Evolutionary conservation across 129 eudicot genomes (phyloP), one percentile per base, ranked within the genome.

Genomic region (Calendula officinalis): DNA sequence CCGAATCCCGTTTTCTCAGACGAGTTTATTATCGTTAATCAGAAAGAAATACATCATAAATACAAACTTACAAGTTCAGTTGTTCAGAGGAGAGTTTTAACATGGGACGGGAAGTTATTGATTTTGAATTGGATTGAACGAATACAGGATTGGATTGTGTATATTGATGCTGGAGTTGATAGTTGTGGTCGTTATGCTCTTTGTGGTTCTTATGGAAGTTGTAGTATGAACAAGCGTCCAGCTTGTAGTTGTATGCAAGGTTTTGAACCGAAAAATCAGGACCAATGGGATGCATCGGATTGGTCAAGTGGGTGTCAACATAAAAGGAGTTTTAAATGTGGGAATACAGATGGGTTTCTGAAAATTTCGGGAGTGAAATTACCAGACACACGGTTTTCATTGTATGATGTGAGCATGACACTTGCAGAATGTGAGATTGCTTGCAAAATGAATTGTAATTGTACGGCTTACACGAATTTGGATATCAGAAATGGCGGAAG

Each of bases 281-380:
- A 30, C 2, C 55, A 62, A 36, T 76, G 81, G 81, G 41, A 56
- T 9, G 40, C 4, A 54, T 56, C 54, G 6, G 68, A 69, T 10
- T 69, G 76, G 76, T 61, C 76, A 38, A 39, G 48, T 35, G 81
- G 81, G n/a, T 76, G 81, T 69, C 50, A 13, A 36, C 51, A 72
- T 12, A 62, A 33, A 32, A 47, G 2, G 39, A 45, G 46, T 16
- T 69, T 69, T 36, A 32, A 62, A n/a, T 76, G 67, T 35, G 40
- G 40, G 14, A n/a, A 3, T 5, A 46, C 38, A 14, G 80, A 76
- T 22, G 67, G 76, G 5, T 76, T 76, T 55, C 16, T 3, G 15
- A 54, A n/a, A 34, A 14, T 60, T 7, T 16, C 47, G 15, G 54
- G 48, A 10, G 46, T 62, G 51, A 69, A 76, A 30, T 5, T 69